A percentile compares a stretch with the other conserved stretches of the same genome.
These are phyloP conservation scores for Cenchrus purpureus DNA, from an alignment of 176 grass and related monocot genomes.

Conservation along the genomic window DNA sequence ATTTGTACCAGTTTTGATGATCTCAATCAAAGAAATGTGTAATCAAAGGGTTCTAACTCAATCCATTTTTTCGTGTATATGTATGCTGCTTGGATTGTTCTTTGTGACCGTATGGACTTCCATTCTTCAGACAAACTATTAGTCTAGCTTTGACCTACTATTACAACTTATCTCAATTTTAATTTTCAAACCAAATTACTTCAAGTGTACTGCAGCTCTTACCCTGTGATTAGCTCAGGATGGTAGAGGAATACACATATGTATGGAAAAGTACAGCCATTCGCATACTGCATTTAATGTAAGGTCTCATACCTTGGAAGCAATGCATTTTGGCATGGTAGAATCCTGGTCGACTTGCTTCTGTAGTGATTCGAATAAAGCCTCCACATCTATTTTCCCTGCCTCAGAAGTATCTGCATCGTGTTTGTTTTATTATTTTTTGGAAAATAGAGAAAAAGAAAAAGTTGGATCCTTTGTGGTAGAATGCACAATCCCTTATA, in stretches of 20 bases:
- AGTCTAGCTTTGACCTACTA: not conserved
- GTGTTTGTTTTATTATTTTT: not conserved
- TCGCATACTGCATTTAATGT: not conserved
- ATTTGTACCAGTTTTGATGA: too few species aligned
- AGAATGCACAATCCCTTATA: too few species aligned
- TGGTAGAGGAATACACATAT: not conserved
- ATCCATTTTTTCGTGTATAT: too few species aligned
- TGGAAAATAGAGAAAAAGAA: too few species aligned
- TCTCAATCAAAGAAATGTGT: too few species aligned
- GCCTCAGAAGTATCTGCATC: conserved; percentile 77
- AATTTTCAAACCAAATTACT: too few species aligned
- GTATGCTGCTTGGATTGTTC: too few species aligned
- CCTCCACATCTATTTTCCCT: conserved; percentile 65
- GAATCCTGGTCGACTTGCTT: conserved; percentile 48
- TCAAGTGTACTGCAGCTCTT: too few species aligned
- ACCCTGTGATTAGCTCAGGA: not conserved
- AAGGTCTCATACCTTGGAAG: conserved; percentile 65
- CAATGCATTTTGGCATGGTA: conserved; percentile 64
- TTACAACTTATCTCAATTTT: not conserved
- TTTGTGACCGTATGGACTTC: too few species aligned
- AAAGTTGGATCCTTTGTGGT: too few species aligned
- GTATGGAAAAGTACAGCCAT: not conserved
- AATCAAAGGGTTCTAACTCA: too few species aligned
- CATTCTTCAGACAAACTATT: not conserved
- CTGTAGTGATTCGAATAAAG: conserved; percentile 69